phyloP scores from a whole-genome alignment of 768 basidiomycete genomes.

The Kwoniella pini region DNA sequence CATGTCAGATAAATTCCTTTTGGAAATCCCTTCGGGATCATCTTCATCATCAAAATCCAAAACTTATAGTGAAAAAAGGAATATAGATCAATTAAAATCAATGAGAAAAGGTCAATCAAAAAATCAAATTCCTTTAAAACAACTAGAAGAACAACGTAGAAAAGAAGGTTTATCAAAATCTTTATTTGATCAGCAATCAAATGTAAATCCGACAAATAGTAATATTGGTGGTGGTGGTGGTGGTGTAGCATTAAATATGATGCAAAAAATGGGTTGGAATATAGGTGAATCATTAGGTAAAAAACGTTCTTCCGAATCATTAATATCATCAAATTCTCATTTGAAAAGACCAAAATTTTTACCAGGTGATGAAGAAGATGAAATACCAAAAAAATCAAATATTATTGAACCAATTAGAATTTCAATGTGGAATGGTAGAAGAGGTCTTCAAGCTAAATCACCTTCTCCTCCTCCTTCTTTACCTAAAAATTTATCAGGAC shows the following conservation, averaged over 20 bases:
- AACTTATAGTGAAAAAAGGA: slow-evolving; percentile 35
- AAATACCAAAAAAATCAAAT: not conserved
- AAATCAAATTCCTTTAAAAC: slow-evolving; percentile 27
- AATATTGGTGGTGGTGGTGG: not conserved
- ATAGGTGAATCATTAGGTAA: slow-evolving; percentile 50
- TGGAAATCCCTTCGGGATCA: slow-evolving; percentile 20
- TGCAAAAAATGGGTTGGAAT: slow-evolving; percentile 56
- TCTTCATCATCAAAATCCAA: not conserved
- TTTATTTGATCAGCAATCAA: slow-evolving; percentile 36
- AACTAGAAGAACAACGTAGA: slow-evolving; percentile 44
- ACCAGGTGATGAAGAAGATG: no score
- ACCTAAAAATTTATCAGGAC: slow-evolving; percentile 20
- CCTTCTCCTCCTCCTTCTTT: slow-evolving; percentile 47
- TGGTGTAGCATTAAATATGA: slow-evolving; percentile 48
- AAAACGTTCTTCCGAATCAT: slow-evolving; percentile 30
- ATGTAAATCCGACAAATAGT: no score
- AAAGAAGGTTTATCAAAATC: slow-evolving; percentile 41
- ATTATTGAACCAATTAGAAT: slow-evolving; percentile 39
- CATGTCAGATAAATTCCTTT: slow-evolving; percentile 55
- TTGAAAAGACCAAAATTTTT: no score
- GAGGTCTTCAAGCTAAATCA: slow-evolving; percentile 40
- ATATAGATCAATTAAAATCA: slow-evolving; percentile 28
- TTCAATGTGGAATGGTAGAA: slow-evolving; percentile 43
- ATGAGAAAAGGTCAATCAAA: slow-evolving; percentile 35
- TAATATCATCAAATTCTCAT: no score